phyloP scores from a whole-genome alignment of 352 stramenopile genomes.

The Phytophthora pluvialis region DNA sequence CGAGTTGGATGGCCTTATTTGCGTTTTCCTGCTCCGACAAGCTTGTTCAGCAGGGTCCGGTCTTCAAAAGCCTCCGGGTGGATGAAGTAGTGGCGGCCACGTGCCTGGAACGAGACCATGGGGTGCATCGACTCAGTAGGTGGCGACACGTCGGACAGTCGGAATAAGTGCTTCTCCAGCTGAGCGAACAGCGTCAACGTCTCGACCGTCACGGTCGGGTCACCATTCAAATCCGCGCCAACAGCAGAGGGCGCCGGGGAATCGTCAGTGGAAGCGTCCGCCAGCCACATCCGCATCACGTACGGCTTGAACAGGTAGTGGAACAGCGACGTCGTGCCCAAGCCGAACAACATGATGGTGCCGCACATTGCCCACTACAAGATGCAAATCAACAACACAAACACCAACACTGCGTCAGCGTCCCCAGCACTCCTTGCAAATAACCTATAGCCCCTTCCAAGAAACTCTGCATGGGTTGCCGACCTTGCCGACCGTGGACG shows the following conservation, averaged over 20 bases:
- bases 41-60: conserved; percentile 61
- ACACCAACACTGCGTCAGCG: conserved; percentile 10
- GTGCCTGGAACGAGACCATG: conserved; percentile 84
- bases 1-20: conserved; percentile 13
- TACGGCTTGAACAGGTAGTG: conserved; percentile 90
- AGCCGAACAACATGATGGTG: conserved; percentile 88
- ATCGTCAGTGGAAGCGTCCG: conserved; percentile 7
- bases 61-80: conserved; percentile 79
- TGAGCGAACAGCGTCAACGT: conserved; percentile 76
- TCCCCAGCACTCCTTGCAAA: background rate
- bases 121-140: conserved; percentile 78
- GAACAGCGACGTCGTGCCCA: conserved; percentile 85
- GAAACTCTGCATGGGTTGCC: background rate
- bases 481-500: conserved; percentile 79
- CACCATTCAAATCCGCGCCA: conserved; percentile 18
- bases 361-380: conserved; percentile 86
- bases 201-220: conserved; percentile 65
- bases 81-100: conserved; percentile 77
- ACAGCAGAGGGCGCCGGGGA: conserved; percentile 3
- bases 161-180: conserved; percentile 57
- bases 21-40: conserved; percentile 30
- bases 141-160: conserved; percentile 60
- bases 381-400: background rate
- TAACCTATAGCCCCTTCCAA: too few species aligned
- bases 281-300: conserved; percentile 82